Percentiles rank a stretch among this genome's conserved stretches.
Conservation (phyloP, 2,329 filamentous ascomycete species). For the Dactylellina drechsleri region DNA sequence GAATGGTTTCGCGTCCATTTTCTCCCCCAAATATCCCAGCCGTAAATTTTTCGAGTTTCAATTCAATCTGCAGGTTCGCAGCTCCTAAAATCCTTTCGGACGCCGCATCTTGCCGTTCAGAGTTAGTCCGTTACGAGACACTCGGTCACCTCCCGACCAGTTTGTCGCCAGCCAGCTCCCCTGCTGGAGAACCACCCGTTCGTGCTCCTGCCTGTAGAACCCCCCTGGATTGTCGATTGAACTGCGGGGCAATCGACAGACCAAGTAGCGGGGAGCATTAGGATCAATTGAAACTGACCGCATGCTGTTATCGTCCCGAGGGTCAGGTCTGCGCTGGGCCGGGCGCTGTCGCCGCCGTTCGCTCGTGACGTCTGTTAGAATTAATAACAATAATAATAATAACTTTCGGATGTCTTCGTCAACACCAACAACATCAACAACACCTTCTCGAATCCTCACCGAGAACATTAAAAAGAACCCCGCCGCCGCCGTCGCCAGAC, state of each 20-base stretch:
- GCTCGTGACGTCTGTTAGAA: background rate
- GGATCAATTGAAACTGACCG: too few species aligned
- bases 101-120: background rate
- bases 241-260: background rate
- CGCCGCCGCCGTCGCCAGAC: conserved; percentile 23
- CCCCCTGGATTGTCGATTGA: background rate
- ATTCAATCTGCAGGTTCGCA: background rate
- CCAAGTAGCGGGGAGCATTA: too few species aligned
- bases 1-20: too few species aligned
- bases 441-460: background rate
- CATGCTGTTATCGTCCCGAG: conserved; percentile 21
- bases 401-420: too few species aligned
- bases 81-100: background rate
- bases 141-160: conserved; percentile 41
- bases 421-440: conserved; percentile 23
- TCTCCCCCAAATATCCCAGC: too few species aligned
- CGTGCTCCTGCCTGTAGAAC: conserved; percentile 35
- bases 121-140: conserved; percentile 1
- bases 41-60: conserved; percentile 9
- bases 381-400: background rate
- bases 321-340: conserved; percentile 2
- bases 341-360: conserved; percentile 7
- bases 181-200: conserved; percentile 3
- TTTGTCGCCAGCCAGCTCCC: conserved; percentile 4
- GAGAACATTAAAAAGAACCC: conserved; percentile 7